Evolutionary conservation across 2,329 filamentous ascomycete genomes (phyloP), one percentile per base, ranked within the genome.

Genomic region (Escovopsis sp.): DNA sequence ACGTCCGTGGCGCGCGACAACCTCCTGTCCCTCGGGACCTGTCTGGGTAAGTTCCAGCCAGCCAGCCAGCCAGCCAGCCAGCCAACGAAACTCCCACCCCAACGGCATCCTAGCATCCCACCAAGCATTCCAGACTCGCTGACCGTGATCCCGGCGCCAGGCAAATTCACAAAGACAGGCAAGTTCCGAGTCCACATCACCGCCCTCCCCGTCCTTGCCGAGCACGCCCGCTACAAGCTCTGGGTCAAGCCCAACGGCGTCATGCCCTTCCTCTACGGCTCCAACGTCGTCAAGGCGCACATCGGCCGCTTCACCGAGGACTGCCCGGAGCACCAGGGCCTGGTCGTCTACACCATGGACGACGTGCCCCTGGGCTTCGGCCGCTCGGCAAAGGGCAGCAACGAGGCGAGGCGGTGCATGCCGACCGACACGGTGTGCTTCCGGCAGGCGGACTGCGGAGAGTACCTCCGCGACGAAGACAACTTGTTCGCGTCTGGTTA

Each of bases 241-340:
- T 96, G 88, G 87, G 81, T 98, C 51, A 93, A 93, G 65, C 75
- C 80, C 45, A 96, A 96, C 64, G 91, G 91, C 51, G 88, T 93
- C 56, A 94, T 95, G 87, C 89, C 91, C 1, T 96, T 94, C 61
- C 66, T 98, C 37, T 98, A 96, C 63, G 91, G 91, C 41, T 84
- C 85, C 43, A 88, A 96, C 61, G 72, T 94, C 40, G 76, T 93
- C 51, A 74, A 74, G 58, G 70, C 70, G 8, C 70, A 74, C 54
- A 75, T 91, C 14, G 85, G 85, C 15, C 68, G 87, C 47, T 89
- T 84, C 79, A 84, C 79, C 34, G 87, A 94, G 55, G 89, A 96
- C 66, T 88, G 83, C 53, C 88, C 89, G 0, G 87, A 94, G 64
- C 88, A 96, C 63, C 81, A 87, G 53, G 91, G 91, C 35, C 81